Evolutionary conservation across 176 grass and related monocot genomes (phyloP).

Genomic region (Hordeum marinum): DNA sequence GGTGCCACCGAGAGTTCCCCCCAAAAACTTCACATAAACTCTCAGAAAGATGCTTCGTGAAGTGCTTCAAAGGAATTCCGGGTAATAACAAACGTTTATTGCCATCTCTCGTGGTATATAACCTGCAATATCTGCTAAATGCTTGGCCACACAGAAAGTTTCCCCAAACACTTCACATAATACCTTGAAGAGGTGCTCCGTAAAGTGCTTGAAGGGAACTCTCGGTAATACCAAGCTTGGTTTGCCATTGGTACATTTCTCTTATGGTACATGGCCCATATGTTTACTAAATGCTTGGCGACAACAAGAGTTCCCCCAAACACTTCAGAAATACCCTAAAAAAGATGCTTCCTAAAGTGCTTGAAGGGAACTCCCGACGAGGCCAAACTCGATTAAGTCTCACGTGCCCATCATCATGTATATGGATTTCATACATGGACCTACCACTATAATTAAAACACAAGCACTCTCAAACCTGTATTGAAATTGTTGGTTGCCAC

Average conservation of each 20-base stretch:
- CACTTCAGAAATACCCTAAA: constrained; percentile 35
- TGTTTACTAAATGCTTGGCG: background rate
- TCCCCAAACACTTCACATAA: constrained; percentile 39
- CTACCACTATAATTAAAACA: background rate
- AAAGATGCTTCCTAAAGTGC: constrained; percentile 8
- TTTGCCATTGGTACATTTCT: background rate
- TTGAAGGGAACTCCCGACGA: constrained; percentile 30
- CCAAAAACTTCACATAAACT: background rate
- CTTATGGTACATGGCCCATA: background rate
- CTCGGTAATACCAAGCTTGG: constrained; percentile 19
- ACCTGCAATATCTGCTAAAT: background rate
- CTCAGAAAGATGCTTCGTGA: no score
- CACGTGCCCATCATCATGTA: background rate
- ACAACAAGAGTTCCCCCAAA: constrained; percentile 61
- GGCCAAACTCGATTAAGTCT: constrained; percentile 24
- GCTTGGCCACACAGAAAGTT: background rate
- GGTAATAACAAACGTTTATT: background rate
- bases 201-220: constrained; percentile 59
- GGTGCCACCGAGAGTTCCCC: background rate
- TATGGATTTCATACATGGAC: background rate
- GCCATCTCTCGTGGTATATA: background rate
- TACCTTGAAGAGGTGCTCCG: background rate
- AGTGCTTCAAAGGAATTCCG: no score
- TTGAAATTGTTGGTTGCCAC: background rate
- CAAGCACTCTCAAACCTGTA: background rate